Conservation (phyloP, 345 rosid species). For the Linum lewisii region DNA sequence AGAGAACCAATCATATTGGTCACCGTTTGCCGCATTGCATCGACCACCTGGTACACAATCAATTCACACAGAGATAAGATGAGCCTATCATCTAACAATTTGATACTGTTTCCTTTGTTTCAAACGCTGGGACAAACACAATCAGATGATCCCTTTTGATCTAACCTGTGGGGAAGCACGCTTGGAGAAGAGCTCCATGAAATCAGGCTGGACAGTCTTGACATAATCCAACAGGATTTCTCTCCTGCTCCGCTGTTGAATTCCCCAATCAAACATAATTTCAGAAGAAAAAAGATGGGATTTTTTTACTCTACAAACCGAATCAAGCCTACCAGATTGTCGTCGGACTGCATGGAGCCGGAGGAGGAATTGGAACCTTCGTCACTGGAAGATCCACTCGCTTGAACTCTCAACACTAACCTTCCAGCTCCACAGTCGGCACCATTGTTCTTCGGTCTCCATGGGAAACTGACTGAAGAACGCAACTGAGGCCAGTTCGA, state of each 20-base stretch:
- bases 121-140: background rate
- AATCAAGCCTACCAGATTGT: conserved; percentile 36
- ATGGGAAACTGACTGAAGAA: conserved; percentile 27
- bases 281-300: background rate
- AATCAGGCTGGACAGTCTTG: conserved; percentile 89
- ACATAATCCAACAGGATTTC: conserved; percentile 89
- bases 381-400: conserved; percentile 49
- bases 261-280: too few species aligned
- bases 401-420: conserved; percentile 34
- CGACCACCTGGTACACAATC: conserved; percentile 10
- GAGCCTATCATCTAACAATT: background rate
- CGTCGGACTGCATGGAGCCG: conserved; percentile 57
- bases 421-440: conserved; percentile 9
- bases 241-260: conserved; percentile 41
- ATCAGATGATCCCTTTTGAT: background rate
- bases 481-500: conserved; percentile 26
- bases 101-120: background rate
- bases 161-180: conserved; percentile 82
- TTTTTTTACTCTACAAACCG: background rate
- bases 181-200: conserved; percentile 83
- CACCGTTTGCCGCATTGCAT: conserved; percentile 94
- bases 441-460: conserved; percentile 14
- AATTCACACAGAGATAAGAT: background rate
- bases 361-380: conserved; percentile 24
- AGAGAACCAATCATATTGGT: conserved; percentile 92